phyloP scores from a whole-genome alignment of 371 early-diverging fungal species.

The Mucor plumbeus region DNA sequence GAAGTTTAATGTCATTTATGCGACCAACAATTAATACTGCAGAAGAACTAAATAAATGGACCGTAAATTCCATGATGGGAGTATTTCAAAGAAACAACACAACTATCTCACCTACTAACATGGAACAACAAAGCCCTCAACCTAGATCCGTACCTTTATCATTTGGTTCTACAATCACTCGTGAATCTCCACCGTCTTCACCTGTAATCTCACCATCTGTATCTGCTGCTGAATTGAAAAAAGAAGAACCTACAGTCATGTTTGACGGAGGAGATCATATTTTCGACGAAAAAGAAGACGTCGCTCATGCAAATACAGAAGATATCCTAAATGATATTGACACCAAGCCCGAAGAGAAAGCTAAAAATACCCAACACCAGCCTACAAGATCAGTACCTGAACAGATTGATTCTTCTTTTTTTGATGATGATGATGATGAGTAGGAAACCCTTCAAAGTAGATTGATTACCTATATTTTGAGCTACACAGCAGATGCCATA shows the following conservation, averaged over 20 bases:
- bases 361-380: slow-evolving; percentile 1
- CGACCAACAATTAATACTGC: slow-evolving; percentile 25
- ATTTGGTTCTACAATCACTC: slow-evolving; percentile 37
- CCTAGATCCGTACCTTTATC: slow-evolving; percentile 21
- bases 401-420: slow-evolving; percentile 18
- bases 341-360: neutral
- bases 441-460: no score
- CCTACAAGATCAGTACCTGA: neutral
- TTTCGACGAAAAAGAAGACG: slow-evolving; percentile 16
- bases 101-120: slow-evolving; percentile 5
- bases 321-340: slow-evolving; percentile 18
- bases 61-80: slow-evolving; percentile 37
- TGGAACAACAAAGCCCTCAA: neutral
- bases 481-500: no score
- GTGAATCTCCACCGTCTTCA: slow-evolving; percentile 41
- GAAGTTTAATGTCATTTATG: slow-evolving; percentile 47
- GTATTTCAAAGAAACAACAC: slow-evolving; percentile 38
- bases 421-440: slow-evolving; percentile 20
- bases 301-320: neutral
- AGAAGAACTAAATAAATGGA: slow-evolving; percentile 31
- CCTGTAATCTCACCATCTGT: slow-evolving; percentile 17
- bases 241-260: slow-evolving; percentile 10
- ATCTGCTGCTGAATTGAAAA: neutral
- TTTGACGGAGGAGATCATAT: slow-evolving; percentile 30
- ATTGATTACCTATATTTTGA: no score